Evolutionary conservation across 305 asterid species (phyloP), one percentile per base, ranked within the genome.

Genomic region (Caryopteris hybrid): DNA sequence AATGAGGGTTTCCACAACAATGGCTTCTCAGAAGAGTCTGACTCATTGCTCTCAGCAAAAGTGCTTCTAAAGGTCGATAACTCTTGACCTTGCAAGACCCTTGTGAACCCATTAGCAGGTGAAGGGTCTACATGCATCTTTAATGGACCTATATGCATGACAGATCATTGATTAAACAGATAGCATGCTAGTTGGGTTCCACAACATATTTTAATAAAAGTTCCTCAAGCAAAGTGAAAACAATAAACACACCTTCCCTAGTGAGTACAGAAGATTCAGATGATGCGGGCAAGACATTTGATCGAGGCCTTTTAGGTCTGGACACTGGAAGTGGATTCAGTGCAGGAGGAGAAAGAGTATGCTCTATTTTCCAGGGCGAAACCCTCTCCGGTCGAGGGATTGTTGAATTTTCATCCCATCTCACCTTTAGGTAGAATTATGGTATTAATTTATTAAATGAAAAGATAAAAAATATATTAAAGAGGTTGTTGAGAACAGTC

Each of bases 71-170:
- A 80, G 88, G 91, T 81, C 81, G 83, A 80, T 18, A 73, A 64
- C 74, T 91, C 99, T 85, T 91, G 97, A 81, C 94, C 94, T 83
- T 87, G 99, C 87, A 88, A 81, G 86, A 87, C 91, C 92, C 96
- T 86, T 57, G 84, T 68, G 69, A 86, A 76, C 69, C 86, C 92
- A 76, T 64, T 77, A 54, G 83, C 79, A 72, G 89, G 88, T 66
- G 83, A 83, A 77, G 90, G 90, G 92, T 87, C 98, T 59, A 64
- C 81, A 25, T 80, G 66, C 68, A 81, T 70, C 83, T 87, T 91
- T 25, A 81, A 78, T 21, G 88, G 75, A 66, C 89, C 96, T 85
- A 73, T 34, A 70, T 51, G 56, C 54, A 71, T 25, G 36, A 75
- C 6, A 48, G 45, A 66, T 31, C 43, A 69, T 34, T 36, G 62